Conservation (phyloP, 495 filamentous ascomycete species). For the Trichodelitschia bisporula region DNA sequence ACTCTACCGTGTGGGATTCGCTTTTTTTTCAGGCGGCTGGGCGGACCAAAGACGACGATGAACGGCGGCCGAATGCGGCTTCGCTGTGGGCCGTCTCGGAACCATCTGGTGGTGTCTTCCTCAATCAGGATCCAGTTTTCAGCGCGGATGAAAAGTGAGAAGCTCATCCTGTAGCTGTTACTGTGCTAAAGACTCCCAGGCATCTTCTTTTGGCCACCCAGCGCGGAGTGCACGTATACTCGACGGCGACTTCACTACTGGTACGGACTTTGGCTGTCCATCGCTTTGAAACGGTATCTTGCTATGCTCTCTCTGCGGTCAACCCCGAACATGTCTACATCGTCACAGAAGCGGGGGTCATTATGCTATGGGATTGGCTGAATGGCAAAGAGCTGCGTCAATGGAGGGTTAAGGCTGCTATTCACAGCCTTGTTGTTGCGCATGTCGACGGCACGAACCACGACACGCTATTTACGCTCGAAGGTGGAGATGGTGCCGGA, state of each 20-base stretch:
- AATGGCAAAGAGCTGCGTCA: conserved; percentile 23
- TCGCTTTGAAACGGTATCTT: conserved; percentile 17
- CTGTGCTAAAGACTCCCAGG: conserved; percentile 1
- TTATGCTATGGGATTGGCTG: conserved; percentile 59
- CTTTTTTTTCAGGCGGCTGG: too few relatives aligned
- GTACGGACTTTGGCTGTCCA: conserved; percentile 29
- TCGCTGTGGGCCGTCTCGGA: background rate
- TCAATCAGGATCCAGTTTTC: conserved; percentile 1
- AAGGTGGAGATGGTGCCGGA: too few relatives aligned
- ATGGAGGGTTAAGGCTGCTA: conserved; percentile 22
- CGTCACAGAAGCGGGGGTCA: conserved; percentile 33
- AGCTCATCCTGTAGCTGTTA: background rate
- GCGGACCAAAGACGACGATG: too few relatives aligned
- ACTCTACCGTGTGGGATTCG: too few relatives aligned
- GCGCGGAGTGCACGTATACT: conserved; percentile 53
- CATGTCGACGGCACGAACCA: too few relatives aligned
- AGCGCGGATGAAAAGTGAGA: conserved; percentile 1
- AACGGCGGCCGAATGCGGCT: background rate
- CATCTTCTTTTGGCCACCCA: conserved; percentile 36
- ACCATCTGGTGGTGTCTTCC: background rate
- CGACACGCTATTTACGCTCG: too few relatives aligned
- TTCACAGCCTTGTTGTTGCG: too few relatives aligned
- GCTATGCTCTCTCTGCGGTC: conserved; percentile 32
- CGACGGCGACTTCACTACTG: conserved; percentile 53
- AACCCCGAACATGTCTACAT: conserved; percentile 40